phyloP scores from a whole-genome alignment of 768 basidiomycete species.

The Lactifluus piperatus region DNA sequence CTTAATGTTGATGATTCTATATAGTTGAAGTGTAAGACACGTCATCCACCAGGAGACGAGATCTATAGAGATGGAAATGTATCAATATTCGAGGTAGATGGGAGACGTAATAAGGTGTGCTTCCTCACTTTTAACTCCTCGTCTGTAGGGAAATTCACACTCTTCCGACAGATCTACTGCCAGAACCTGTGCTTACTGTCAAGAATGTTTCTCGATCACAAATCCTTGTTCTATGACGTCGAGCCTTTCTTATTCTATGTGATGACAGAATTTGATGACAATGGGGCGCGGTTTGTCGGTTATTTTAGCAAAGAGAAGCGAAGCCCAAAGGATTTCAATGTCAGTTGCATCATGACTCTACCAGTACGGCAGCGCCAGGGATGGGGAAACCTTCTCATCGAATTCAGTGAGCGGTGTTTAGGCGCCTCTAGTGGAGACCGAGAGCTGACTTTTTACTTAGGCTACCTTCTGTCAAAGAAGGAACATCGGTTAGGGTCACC shows the following conservation, averaged over 20 bases:
- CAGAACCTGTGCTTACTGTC: conserved; percentile 96
- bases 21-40: conserved; percentile 89
- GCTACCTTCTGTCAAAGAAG: conserved; percentile 93
- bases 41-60: conserved; percentile 97
- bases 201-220: conserved; percentile 99
- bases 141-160: background rate
- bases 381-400: conserved; percentile 95
- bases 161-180: conserved; percentile 73
- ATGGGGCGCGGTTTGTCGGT: conserved; percentile 90
- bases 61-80: conserved; percentile 86
- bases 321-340: conserved; percentile 91
- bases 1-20: background rate
- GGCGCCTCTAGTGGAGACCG: background rate
- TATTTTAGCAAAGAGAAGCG: conserved; percentile 99
- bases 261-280: conserved; percentile 84
- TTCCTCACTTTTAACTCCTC: background rate
- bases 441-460: conserved; percentile 33
- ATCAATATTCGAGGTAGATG: conserved; percentile 97
- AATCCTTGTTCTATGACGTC: conserved; percentile 97
- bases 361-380: conserved; percentile 91
- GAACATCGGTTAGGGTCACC: conserved; percentile 87
- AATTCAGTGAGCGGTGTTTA: conserved; percentile 74
- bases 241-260: conserved; percentile 99
- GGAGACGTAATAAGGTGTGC: conserved; percentile 87
- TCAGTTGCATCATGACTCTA: conserved; percentile 99